Evolutionary conservation across 495 filamentous ascomycete species (phyloP), one percentile per base, ranked within the genome.

Genomic region (Darksidea phi): DNA sequence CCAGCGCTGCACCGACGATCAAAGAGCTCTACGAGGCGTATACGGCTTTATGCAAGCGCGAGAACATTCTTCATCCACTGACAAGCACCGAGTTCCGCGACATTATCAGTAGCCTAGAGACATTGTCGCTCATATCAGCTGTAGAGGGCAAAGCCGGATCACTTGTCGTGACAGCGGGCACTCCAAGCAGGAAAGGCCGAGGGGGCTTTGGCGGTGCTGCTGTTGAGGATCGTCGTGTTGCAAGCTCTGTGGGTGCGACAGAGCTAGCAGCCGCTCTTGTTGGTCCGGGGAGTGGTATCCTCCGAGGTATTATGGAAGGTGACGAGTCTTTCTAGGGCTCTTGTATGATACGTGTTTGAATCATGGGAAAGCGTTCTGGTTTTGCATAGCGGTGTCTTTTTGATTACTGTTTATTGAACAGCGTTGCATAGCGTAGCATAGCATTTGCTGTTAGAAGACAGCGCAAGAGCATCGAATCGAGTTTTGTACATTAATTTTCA

Each of bases 81-180:
- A 91, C 88, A 2, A 83, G 79, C 25, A 92, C 88, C 1, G 94
- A 99, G 72, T 97, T 99, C 71, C 82, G 91, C 47, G 95, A 97
- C 72, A 91, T 99, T 2, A 76, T 98, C n/a, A 84, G 86, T 10
- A 91, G 87, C 48, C 75, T 98, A 26, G 94, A 97, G 74, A 90
- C 90, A 0, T 73, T 95, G 64, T 88, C 88, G 0, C 73, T 97
- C 13, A 80, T 95, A 13, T 82, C 85, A n/a, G 84, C 86, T 32
- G 79, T 79, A 13, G 89, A 91, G 32, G 88, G 89, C 13, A 76
- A 72, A 61, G 57, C 56, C 11, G 71, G 74, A 12, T 70, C 64
- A 17, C 70, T 75, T 41, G 49, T 42, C 45, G 65, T 63, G 12
- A 26, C 54, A 13, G 64, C 71, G 6, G 56, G 61, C 2, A 76